A percentile compares a stretch with the other conserved stretches of the same genome.
Evolutionary conservation across 148 eudicot genomes (phyloP).

Genomic region (Rhododendron ovatum): DNA sequence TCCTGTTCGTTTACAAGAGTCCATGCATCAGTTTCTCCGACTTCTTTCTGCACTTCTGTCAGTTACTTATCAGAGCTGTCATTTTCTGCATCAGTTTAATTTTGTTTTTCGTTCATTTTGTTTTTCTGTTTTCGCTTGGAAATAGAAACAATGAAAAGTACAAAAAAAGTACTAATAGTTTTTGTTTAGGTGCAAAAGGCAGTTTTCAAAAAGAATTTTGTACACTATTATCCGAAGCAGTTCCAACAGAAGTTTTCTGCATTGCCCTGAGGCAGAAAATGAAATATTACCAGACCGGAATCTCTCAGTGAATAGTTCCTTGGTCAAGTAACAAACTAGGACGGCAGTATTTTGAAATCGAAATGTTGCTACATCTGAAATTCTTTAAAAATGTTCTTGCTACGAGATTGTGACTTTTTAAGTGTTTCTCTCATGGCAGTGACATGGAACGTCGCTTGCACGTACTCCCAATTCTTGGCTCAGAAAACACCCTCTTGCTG

Average conservation of each 20-base stretch:
- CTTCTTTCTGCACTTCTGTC: not conserved
- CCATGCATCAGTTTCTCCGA: not conserved
- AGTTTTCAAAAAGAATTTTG: not conserved
- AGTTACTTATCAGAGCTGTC: not conserved
- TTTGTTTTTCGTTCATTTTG: not conserved
- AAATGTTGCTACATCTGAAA: not conserved
- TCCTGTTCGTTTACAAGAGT: not conserved
- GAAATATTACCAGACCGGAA: not conserved
- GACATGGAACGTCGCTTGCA: conserved; percentile 81
- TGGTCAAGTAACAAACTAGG: not conserved
- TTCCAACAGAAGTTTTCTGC: not conserved
- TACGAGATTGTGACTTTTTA: not conserved
- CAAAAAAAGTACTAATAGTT: not conserved
- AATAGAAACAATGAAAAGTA: not conserved
- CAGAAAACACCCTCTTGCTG: conserved; percentile 61
- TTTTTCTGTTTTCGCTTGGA: not conserved
- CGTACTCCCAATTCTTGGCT: conserved; percentile 59
- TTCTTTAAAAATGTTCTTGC: not conserved
- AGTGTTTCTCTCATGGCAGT: conserved; percentile 30
- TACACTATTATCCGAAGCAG: not conserved
- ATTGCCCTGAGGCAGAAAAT: not conserved
- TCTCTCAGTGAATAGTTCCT: not conserved
- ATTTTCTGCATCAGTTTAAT: not conserved
- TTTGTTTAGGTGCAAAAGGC: not conserved
- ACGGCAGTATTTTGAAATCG: not conserved